phyloP scores from a whole-genome alignment of 345 rosid genomes.

The Pistacia atlantica region DNA sequence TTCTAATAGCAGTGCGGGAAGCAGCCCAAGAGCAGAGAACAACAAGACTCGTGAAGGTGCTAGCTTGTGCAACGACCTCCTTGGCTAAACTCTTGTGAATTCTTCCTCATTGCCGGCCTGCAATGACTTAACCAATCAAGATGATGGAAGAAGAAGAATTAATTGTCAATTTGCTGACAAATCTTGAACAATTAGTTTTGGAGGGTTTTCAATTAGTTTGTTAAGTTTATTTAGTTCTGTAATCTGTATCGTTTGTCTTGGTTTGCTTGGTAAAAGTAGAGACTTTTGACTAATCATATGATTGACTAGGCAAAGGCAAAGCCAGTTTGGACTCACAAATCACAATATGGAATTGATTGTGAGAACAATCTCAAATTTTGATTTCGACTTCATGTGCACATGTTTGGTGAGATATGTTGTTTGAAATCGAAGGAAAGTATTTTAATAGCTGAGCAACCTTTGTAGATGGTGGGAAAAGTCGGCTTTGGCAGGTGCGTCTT shows the following conservation, averaged over 20 bases:
- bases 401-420: slow-evolving; percentile 2
- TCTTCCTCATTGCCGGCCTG: slow-evolving; percentile 34
- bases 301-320: not conserved
- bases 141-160: slow-evolving; percentile 6
- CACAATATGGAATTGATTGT: not conserved
- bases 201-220: slow-evolving; percentile 4
- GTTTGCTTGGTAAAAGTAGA: slow-evolving; percentile 12
- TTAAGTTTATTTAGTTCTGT: slow-evolving; percentile 12
- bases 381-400: not conserved
- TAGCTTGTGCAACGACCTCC: slow-evolving; percentile 33
- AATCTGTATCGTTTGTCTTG: slow-evolving; percentile 8
- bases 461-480: not conserved
- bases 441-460: not conserved
- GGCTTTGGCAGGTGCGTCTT: not conserved
- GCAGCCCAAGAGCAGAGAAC: slow-evolving; percentile 64
- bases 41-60: slow-evolving; percentile 36
- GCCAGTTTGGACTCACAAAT: not conserved
- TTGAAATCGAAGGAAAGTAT: not conserved
- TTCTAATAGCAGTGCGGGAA: slow-evolving; percentile 84
- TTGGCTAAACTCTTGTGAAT: slow-evolving; percentile 31
- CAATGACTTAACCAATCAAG: not conserved
- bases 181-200: slow-evolving; percentile 15
- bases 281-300: not conserved
- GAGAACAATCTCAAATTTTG: not conserved
- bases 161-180: slow-evolving; percentile 15